phyloP scores from a whole-genome alignment of 208 protist species.

The Trypanosoma avium region DNA sequence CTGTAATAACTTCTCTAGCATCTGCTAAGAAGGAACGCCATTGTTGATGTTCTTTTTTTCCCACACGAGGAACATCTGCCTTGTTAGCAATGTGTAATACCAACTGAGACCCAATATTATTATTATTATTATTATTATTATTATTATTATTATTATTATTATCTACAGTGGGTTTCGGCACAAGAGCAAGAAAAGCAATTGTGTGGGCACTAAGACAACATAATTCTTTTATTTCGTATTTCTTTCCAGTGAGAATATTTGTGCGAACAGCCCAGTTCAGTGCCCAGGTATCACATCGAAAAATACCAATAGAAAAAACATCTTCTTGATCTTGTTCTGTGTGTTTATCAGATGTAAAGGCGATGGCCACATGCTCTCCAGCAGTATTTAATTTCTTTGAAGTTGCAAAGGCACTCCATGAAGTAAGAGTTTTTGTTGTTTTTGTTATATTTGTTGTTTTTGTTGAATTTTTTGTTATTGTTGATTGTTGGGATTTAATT shows the following conservation, averaged over 20 bases:
- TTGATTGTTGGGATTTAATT: background rate
- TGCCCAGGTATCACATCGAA: conserved; percentile 84
- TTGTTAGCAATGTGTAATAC: conserved; percentile 25
- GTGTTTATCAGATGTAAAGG: conserved; percentile 19
- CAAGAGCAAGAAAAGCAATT: conserved; percentile 21
- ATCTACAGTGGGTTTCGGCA: too few relatives aligned
- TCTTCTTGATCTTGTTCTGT: background rate
- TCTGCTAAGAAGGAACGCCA: conserved; percentile 31
- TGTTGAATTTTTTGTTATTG: background rate
- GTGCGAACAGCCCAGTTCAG: conserved; percentile 63
- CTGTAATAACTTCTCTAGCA: conserved; percentile 17
- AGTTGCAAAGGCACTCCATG: too few relatives aligned
- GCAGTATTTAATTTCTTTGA: conserved; percentile 23
- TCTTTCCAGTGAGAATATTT: background rate
- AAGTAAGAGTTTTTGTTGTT: too few relatives aligned
- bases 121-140: too few relatives aligned
- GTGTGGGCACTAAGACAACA: conserved; percentile 21
- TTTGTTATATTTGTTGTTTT: too few relatives aligned
- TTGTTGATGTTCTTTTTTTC: conserved; percentile 17
- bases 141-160: too few relatives aligned
- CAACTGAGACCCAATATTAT: too few relatives aligned
- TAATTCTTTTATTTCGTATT: conserved; percentile 9
- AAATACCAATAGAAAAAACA: conserved; percentile 53
- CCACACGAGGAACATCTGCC: conserved; percentile 15
- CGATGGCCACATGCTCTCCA: conserved; percentile 52